Evolutionary conservation across 768 basidiomycete species (phyloP).

Genomic region (Termitomyces sp.): DNA sequence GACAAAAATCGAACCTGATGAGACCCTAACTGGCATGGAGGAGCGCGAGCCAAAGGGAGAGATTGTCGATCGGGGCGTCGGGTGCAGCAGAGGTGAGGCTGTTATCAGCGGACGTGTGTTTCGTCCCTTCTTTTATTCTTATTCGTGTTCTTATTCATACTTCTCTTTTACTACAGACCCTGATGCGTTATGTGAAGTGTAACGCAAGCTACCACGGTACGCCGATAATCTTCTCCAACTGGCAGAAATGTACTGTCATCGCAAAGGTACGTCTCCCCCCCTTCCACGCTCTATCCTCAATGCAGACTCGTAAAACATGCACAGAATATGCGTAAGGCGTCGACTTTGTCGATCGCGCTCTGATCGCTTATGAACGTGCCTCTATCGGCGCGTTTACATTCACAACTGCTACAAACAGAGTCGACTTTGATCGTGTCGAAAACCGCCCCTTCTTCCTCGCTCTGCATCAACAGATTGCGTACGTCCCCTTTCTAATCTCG

Average conservation of each 20-base stretch:
- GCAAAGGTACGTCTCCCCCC: constrained; percentile 58
- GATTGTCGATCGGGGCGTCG: constrained; percentile 59
- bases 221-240: constrained; percentile 87
- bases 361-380: constrained; percentile 90
- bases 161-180: constrained; percentile 46
- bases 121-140: not conserved
- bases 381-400: constrained; percentile 86
- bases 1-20: constrained; percentile 56
- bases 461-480: constrained; percentile 79
- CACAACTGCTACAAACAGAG: constrained; percentile 70
- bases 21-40: constrained; percentile 76
- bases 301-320: not conserved
- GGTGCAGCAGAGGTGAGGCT: constrained; percentile 50
- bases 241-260: constrained; percentile 77
- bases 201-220: constrained; percentile 84
- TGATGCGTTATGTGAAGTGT: constrained; percentile 66
- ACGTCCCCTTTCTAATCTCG: constrained; percentile 18
- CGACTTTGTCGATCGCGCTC: constrained; percentile 86
- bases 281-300: too few relatives aligned
- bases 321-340: constrained; percentile 78
- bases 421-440: constrained; percentile 89
- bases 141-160: too few relatives aligned
- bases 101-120: constrained; percentile 72
- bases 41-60: constrained; percentile 61
- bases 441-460: constrained; percentile 92